Evolutionary conservation across 2,329 filamentous ascomycete genomes (phyloP).

Genomic region (Nothophaeocryptopus gaeumannii): DNA sequence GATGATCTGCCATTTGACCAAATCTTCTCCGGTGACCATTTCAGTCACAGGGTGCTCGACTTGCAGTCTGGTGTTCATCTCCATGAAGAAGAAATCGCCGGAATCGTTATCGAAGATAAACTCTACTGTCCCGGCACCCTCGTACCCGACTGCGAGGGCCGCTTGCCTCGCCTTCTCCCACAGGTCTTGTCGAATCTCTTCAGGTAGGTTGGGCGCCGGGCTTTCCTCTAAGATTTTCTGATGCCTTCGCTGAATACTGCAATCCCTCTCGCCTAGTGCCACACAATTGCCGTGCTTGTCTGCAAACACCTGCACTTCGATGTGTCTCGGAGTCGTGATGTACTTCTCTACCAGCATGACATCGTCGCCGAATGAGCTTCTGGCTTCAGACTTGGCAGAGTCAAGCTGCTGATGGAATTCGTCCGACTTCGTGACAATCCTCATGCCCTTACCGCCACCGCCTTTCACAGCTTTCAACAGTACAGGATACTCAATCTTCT

Average conservation of each 20-base stretch:
- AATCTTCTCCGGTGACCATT: conserved; percentile 70
- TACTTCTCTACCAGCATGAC: conserved; percentile 68
- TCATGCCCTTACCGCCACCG: conserved; percentile 67
- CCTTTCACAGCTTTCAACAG: conserved; percentile 66
- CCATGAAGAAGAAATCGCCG: conserved; percentile 68
- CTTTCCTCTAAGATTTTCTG: conserved; percentile 67
- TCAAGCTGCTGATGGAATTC: conserved; percentile 61
- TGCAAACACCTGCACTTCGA: conserved; percentile 66
- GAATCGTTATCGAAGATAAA: conserved; percentile 68
- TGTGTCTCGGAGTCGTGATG: conserved; percentile 64
- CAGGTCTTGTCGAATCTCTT: conserved; percentile 59
- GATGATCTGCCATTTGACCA: conserved; percentile 94
- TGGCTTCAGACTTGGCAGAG: conserved; percentile 63
- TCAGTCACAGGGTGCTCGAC: conserved; percentile 96
- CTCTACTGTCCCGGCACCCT: conserved; percentile 65
- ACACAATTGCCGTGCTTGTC: conserved; percentile 64
- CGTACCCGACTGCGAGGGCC: conserved; percentile 62
- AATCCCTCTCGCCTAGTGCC: conserved; percentile 63
- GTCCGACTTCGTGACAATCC: conserved; percentile 56
- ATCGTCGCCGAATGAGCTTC: conserved; percentile 64
- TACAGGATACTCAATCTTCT: conserved; percentile 65
- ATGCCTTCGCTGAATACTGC: conserved; percentile 63
- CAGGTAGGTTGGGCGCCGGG: conserved; percentile 60
- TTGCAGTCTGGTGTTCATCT: conserved; percentile 79
- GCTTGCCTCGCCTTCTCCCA: conserved; percentile 65